Conservation (phyloP, 208 protist species). For the Trypanosoma mega region DNA sequence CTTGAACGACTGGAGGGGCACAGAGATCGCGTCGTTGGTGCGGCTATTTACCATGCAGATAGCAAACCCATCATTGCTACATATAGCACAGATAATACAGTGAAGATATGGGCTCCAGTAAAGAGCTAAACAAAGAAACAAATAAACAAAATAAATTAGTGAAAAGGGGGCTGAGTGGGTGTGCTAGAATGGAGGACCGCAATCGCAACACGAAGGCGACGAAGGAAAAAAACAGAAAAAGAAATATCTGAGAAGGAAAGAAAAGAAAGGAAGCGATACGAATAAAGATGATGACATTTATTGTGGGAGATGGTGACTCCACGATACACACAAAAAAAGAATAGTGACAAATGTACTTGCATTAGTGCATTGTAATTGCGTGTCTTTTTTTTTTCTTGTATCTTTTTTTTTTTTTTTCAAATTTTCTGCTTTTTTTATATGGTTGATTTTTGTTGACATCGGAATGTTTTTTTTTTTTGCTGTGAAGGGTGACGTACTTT, state of each 20-base stretch:
- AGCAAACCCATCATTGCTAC: slow-evolving; percentile 81
- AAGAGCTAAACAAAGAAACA: slow-evolving; percentile 47
- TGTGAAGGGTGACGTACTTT: no score
- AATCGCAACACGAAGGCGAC: neutral
- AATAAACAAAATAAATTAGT: neutral
- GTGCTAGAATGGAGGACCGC: no score
- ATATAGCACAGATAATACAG: slow-evolving; percentile 79
- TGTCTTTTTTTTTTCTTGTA: neutral
- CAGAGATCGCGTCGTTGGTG: slow-evolving; percentile 79
- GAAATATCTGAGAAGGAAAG: neutral
- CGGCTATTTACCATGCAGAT: slow-evolving; percentile 56
- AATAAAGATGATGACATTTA: no score
- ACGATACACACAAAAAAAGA: no score
- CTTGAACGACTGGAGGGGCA: slow-evolving; percentile 82
- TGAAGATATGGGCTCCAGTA: slow-evolving; percentile 77
- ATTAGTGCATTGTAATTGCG: no score
- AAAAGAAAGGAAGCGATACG: neutral
- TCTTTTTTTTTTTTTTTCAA: slow-evolving; percentile 3
- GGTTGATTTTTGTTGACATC: slow-evolving; percentile 9
- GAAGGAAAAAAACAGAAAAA: neutral
- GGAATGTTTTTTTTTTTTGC: slow-evolving; percentile 8
- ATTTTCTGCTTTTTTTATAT: neutral
- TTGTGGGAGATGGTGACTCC: no score
- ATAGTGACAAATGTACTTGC: no score
- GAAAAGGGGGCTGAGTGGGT: no score